Base-by-base conservation (phyloP, 2,329 filamentous ascomycete genomes). In the Zymoseptoria pseudotritici region DNA sequence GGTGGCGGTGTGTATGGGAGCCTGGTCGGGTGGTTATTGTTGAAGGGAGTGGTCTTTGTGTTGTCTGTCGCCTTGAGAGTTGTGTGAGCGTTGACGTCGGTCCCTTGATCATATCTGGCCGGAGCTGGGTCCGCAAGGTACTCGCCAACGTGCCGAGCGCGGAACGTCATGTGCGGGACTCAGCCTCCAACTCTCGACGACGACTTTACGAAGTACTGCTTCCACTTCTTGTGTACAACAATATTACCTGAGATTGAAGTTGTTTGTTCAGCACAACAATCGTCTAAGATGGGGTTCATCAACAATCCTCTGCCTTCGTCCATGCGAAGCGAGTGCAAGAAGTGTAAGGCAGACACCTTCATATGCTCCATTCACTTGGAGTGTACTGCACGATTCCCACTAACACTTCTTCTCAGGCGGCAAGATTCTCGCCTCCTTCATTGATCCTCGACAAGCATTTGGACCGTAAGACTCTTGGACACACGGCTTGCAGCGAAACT, bases 381-480 rank as follows among this genome's bases (percentile, higher is more conserved):
- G 50, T 7, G 2, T 20, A 52, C 19, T 5, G 2, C 4, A 10
- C 19, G 9, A 13, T 42, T 42, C 11, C 11, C 5, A 42, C 36
- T 46, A 5, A 46, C 36, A n/a, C 13, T 17, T 46, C 36, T n/a
- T 13, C 50, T 7, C 17, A 78, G 94, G 91, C 73, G 89, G 89
- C 73, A 96, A 96, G 81, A 97, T 97, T 71, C 84, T 99, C 68
- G 85, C 89, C 53, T 96, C 92, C 11, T 99, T 99, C 74, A 84
- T 97, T 73, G 94, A 97, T 73, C 94, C 94, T 20, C 85, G 87
- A 72, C 93, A 97, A 79, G 80, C 93, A 20, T 96, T 97, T 75
- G 91, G 93, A 5, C 93, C 94, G 36, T 46, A 46, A 46, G 36
- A n/a, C 13, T 5, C 17, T 7, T 4, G 13, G 11, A n/a, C 13